Evolutionary conservation across 176 grass and related monocot species (phyloP).

Genomic region (Themeda triandra): DNA sequence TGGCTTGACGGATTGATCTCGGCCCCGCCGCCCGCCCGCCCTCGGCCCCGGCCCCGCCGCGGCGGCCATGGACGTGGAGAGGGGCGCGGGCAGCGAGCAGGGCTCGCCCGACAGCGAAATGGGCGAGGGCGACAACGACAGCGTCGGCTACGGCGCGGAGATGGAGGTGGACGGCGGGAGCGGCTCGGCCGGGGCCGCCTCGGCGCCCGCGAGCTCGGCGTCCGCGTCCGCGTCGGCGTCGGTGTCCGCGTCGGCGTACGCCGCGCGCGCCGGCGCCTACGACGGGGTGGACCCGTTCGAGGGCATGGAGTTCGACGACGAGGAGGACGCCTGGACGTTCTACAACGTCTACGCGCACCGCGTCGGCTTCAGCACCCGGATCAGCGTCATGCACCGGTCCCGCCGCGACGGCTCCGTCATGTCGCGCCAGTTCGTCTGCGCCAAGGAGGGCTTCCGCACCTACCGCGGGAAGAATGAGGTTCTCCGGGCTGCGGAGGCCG

Average conservation of each 20-base stretch:
- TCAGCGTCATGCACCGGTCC: constrained; percentile 71
- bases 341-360: constrained; percentile 73
- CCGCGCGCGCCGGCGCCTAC: constrained; percentile 34
- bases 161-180: constrained; percentile 44
- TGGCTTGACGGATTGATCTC: constrained; percentile 11
- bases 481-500: not conserved
- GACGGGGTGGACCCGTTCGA: constrained; percentile 52
- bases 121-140: constrained; percentile 49
- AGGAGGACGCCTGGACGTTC: constrained; percentile 65
- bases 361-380: constrained; percentile 63
- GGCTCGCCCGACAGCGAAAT: constrained; percentile 51
- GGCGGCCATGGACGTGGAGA: constrained; percentile 45
- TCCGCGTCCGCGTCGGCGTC: not conserved
- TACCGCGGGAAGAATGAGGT: constrained; percentile 56
- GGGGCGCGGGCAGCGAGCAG: constrained; percentile 48
- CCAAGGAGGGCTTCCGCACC: constrained; percentile 74
- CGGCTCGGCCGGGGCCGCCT: not conserved
- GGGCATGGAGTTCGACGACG: constrained; percentile 76
- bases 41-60: not conserved
- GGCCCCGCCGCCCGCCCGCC: not conserved
- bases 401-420: constrained; percentile 64
- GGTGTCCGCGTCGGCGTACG: constrained; percentile 29
- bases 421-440: constrained; percentile 74
- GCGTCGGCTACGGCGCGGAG: constrained; percentile 40
- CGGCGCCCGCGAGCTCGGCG: constrained; percentile 17